Evolutionary conservation across 768 basidiomycete genomes (phyloP).

Genomic region (Mycena chlorophos): DNA sequence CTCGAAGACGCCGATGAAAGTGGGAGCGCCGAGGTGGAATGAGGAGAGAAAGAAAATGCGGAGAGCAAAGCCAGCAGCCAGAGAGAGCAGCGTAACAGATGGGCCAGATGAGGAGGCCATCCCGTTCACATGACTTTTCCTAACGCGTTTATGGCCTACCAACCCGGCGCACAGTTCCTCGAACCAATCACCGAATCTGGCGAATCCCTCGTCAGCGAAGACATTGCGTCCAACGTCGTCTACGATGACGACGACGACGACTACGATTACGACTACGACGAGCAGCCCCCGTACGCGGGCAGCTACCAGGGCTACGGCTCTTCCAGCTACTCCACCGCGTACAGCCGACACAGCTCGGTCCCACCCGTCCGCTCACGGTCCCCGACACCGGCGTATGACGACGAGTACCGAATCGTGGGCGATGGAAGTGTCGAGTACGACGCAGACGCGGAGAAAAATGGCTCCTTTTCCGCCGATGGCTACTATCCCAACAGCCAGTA

Average conservation of each 20-base stretch:
- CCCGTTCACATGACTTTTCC: neutral
- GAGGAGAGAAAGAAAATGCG: constrained; percentile 35
- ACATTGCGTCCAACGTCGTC: constrained; percentile 30
- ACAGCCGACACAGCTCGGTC: constrained; percentile 46
- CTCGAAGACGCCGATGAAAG: constrained; percentile 46
- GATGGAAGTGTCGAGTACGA: constrained; percentile 59
- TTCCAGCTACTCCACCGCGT: constrained; percentile 49
- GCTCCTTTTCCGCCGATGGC: constrained; percentile 16
- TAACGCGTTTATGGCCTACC: constrained; percentile 45
- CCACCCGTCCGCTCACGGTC: constrained; percentile 69
- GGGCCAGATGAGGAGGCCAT: neutral
- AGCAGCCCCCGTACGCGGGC: constrained; percentile 35
- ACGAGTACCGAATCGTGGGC: constrained; percentile 63
- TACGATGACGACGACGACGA: constrained; percentile 33
- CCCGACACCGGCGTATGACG: constrained; percentile 72
- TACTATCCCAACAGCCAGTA: constrained; percentile 27
- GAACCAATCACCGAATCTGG: constrained; percentile 60
- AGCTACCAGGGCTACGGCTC: constrained; percentile 64
- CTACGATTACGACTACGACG: constrained; percentile 33
- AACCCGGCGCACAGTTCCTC: constrained; percentile 61
- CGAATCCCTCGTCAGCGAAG: constrained; percentile 45
- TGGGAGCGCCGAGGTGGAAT: constrained; percentile 26
- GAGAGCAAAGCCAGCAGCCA: constrained; percentile 43
- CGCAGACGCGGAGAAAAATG: constrained; percentile 45
- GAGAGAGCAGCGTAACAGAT: constrained; percentile 36